phyloP scores from a whole-genome alignment of 495 filamentous ascomycete genomes.

The Penicillium dipodomyicola region DNA sequence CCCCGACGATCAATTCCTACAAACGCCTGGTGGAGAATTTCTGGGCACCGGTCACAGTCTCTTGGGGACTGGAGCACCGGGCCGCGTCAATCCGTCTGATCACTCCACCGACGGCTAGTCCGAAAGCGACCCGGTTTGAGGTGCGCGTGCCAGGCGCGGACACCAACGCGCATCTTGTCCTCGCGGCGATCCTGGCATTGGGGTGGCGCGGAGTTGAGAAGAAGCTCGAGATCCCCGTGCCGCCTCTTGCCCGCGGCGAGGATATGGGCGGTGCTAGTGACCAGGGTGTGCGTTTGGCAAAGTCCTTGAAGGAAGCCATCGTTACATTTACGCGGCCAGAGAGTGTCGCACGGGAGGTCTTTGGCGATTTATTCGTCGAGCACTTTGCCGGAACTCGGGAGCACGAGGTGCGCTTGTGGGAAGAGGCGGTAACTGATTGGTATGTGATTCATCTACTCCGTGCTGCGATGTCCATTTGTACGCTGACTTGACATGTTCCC shows the following conservation, averaged over 20 bases:
- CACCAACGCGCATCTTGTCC: slow-evolving; percentile 83
- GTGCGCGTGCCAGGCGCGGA: slow-evolving; percentile 89
- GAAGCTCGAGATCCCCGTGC: slow-evolving; percentile 77
- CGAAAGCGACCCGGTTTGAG: slow-evolving; percentile 87
- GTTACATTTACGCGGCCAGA: slow-evolving; percentile 67
- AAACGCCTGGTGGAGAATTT: slow-evolving; percentile 98
- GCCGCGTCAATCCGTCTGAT: slow-evolving; percentile 89
- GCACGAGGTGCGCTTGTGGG: slow-evolving; percentile 88
- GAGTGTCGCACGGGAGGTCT: slow-evolving; percentile 85
- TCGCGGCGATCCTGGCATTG: slow-evolving; percentile 77
- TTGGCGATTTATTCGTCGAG: slow-evolving; percentile 93
- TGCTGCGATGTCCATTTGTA: not conserved
- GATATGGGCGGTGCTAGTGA: slow-evolving; percentile 70
- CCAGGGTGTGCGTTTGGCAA: slow-evolving; percentile 65
- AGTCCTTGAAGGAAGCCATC: slow-evolving; percentile 76
- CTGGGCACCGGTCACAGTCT: slow-evolving; percentile 96
- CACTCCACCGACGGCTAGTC: slow-evolving; percentile 75
- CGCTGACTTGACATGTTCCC: slow-evolving; percentile 15
- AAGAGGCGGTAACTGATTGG: slow-evolving; percentile 95
- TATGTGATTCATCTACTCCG: slow-evolving; percentile 38
- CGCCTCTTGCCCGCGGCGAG: slow-evolving; percentile 77
- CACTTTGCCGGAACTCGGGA: slow-evolving; percentile 91
- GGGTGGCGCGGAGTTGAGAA: slow-evolving; percentile 89
- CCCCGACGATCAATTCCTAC: slow-evolving; percentile 94
- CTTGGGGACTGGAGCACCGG: slow-evolving; percentile 94